Conservation (phyloP, 2,329 filamentous ascomycete genomes). For the Alternaria burnsii region DNA sequence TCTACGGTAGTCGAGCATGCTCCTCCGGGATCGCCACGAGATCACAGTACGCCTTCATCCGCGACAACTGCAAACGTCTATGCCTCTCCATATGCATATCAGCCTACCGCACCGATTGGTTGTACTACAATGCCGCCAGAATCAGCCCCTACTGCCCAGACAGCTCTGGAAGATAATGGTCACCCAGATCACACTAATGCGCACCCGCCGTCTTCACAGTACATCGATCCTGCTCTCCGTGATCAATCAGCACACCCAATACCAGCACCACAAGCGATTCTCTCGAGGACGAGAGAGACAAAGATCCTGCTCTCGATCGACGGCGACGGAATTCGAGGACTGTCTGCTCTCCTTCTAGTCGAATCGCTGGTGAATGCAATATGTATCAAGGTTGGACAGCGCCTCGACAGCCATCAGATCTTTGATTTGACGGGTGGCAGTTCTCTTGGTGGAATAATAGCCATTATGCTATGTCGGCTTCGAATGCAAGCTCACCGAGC, state of each 20-base stretch:
- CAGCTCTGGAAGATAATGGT: neutral
- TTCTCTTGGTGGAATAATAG: constrained; percentile 40
- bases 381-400: constrained; percentile 36
- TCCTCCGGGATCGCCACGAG: constrained; percentile 7
- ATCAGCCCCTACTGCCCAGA: neutral
- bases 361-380: constrained; percentile 45
- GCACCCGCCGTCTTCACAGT: constrained; percentile 10
- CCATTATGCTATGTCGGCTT: constrained; percentile 41
- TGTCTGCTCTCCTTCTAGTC: constrained; percentile 40
- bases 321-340: constrained; percentile 43
- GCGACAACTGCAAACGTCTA: constrained; percentile 10
- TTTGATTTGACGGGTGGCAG: constrained; percentile 44
- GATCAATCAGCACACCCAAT: constrained; percentile 11
- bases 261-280: constrained; percentile 11
- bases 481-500: constrained; percentile 42
- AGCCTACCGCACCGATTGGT: neutral
- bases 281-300: constrained; percentile 34
- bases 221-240: constrained; percentile 5
- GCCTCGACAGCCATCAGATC: constrained; percentile 39
- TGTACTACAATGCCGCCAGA: neutral
- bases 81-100: constrained; percentile 24
- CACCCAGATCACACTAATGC: neutral
- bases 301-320: constrained; percentile 46
- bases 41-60: constrained; percentile 7
- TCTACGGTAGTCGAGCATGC: constrained; percentile 11